Conservation (phyloP, 2,329 filamentous ascomycete species). For the Rachicladosporium sp. region DNA sequence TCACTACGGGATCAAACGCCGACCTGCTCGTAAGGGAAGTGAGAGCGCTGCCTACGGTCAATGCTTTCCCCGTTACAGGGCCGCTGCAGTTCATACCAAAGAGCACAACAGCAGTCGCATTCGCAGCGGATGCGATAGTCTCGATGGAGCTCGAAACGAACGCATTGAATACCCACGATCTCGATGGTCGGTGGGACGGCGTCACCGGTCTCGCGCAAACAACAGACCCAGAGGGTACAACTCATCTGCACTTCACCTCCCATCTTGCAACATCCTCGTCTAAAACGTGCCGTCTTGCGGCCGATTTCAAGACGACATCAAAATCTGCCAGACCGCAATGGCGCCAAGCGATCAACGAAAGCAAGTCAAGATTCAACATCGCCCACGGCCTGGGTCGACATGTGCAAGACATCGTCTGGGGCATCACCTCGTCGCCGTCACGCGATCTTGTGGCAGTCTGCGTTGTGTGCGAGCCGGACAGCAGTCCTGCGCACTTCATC, state of each 20-base stretch:
- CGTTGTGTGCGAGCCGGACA: slow-evolving; percentile 42
- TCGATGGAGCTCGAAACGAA: slow-evolving; percentile 16
- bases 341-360: slow-evolving; percentile 28
- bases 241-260: slow-evolving; percentile 26
- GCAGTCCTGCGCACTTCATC: slow-evolving; percentile 45
- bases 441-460: slow-evolving; percentile 37
- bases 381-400: slow-evolving; percentile 39
- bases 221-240: slow-evolving; percentile 5
- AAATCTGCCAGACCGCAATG: slow-evolving; percentile 22
- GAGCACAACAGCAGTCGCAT: slow-evolving; percentile 17
- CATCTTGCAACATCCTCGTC: slow-evolving; percentile 23
- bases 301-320: background rate
- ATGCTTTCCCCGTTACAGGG: slow-evolving; percentile 4
- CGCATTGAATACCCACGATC: slow-evolving; percentile 19
- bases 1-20: too few species aligned
- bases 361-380: slow-evolving; percentile 33
- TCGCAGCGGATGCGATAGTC: slow-evolving; percentile 19
- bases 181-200: slow-evolving; percentile 32
- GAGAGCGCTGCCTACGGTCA: too few species aligned
- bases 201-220: slow-evolving; percentile 25
- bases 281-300: slow-evolving; percentile 22
- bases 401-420: slow-evolving; percentile 41
- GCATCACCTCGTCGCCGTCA: slow-evolving; percentile 35
- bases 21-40: too few species aligned
- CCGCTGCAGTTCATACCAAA: slow-evolving; percentile 12